Evolutionary conservation across 2,329 filamentous ascomycete genomes (phyloP).

Genomic region (Tolypocladium tropicale): DNA sequence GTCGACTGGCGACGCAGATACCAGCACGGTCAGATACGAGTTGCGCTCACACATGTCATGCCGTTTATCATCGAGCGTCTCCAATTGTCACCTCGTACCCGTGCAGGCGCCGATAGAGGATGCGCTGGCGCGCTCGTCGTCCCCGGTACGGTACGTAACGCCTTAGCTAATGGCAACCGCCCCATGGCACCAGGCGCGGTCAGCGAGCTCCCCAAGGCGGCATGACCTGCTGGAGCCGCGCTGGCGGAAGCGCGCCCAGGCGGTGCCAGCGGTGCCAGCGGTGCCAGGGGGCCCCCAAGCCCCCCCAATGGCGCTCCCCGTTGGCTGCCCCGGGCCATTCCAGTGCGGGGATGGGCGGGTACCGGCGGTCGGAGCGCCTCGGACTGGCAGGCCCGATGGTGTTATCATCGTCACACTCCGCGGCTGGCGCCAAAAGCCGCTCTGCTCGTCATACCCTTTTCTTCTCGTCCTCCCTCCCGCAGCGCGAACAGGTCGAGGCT

Average conservation of each 20-base stretch:
- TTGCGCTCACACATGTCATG: too few relatives aligned
- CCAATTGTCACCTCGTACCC: too few relatives aligned
- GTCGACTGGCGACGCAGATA: too few relatives aligned
- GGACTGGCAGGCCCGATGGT: slow-evolving; percentile 1
- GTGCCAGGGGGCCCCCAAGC: neutral
- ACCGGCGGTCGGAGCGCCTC: slow-evolving; percentile 12
- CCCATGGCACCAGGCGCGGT: neutral
- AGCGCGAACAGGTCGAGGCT: neutral
- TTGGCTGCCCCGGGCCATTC: neutral
- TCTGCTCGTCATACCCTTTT: neutral
- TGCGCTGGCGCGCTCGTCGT: neutral
- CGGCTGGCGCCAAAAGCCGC: neutral
- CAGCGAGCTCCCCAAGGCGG: slow-evolving; percentile 1
- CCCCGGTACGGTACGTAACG: neutral
- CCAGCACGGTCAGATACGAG: too few relatives aligned
- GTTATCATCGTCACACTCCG: neutral
- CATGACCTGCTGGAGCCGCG: neutral
- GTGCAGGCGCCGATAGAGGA: too few relatives aligned
- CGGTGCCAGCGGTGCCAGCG: neutral
- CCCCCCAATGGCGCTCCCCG: neutral
- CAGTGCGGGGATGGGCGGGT: slow-evolving; percentile 8
- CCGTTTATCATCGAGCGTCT: too few relatives aligned
- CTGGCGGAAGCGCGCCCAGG: neutral
- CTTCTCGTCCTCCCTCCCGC: neutral
- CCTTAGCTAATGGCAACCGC: slow-evolving; percentile 3